Percentiles rank a stretch among this genome's conserved stretches.
These are phyloP conservation scores for Dissophora globulifera DNA, from an alignment of 192 early-diverging fungal species.

Conservation along the genomic window DNA sequence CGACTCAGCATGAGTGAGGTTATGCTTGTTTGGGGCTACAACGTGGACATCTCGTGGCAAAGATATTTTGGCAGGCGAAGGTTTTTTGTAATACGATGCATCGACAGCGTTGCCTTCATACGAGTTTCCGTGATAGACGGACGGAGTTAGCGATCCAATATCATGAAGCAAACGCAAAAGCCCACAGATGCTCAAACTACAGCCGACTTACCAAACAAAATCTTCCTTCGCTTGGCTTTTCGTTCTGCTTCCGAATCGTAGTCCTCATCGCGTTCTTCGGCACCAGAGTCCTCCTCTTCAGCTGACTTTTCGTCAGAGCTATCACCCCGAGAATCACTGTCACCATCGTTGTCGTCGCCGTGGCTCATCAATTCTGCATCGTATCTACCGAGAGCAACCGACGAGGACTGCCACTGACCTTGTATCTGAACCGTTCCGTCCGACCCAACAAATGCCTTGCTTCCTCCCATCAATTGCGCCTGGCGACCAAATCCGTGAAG, in stretches of 20 bases:
- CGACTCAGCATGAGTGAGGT: slow-evolving; percentile 5
- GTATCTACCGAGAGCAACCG: slow-evolving; percentile 35
- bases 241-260: slow-evolving; percentile 38
- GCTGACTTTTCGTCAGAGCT: slow-evolving; percentile 3
- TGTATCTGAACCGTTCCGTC: slow-evolving; percentile 34
- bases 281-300: not conserved
- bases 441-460: slow-evolving; percentile 16
- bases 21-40: slow-evolving; percentile 16
- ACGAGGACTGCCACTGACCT: slow-evolving; percentile 17
- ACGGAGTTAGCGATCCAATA: too few species aligned
- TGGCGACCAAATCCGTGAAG: not conserved
- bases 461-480: slow-evolving; percentile 22
- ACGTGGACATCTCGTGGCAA: not conserved
- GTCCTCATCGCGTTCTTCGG: slow-evolving; percentile 8
- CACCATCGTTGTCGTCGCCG: slow-evolving; percentile 2
- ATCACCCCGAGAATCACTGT: slow-evolving; percentile 1
- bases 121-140: too few species aligned
- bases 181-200: too few species aligned
- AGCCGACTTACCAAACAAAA: slow-evolving; percentile 39
- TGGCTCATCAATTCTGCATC: slow-evolving; percentile 23
- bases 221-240: slow-evolving; percentile 47
- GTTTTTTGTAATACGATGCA: slow-evolving; percentile 42
- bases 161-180: too few species aligned
- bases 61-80: not conserved
- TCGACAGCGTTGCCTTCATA: slow-evolving; percentile 30